Base-by-base conservation (phyloP, 2,329 filamentous ascomycete species). In the Aspergillus transmontanensis region DNA sequence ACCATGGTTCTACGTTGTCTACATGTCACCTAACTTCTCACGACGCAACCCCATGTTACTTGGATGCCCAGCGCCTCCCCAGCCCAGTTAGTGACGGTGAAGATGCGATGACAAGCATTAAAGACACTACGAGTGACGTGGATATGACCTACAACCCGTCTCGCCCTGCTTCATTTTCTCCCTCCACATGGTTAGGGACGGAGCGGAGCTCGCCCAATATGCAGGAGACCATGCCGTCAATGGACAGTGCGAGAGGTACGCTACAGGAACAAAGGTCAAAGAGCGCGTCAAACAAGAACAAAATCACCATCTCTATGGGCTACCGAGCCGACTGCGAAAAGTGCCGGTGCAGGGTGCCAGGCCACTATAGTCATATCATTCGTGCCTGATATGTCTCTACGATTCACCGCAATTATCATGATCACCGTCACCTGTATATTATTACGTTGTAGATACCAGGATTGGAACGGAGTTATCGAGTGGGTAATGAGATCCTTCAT, bases 311-410 rank as follows among this genome's bases (percentile, higher is more conserved):
- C 75, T 91, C 89, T 71, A 92, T 93, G 86, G 91, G 91, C 57
- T 93, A 90, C 79, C 83, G 90, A 66, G 85, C 88, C 14, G 90
- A 92, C 76, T 94, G 91, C 74, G 90, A 93, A 65, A 93, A 93
- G 77, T 94, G 91, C 78, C 85, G 85, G 51, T 83, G 86, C 73
- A 90, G 89, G 73, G 89, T 92, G 9, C 90, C 91, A 0, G 91
- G 91, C 1, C 91, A 94, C 74, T 93, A 92, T 73, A 93, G 90
- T 72, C 91, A 94, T 77, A 92, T 93, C 64, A 87, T 92, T 66
- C 73, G 75, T 36, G 51, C 66, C 45, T 79, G 66, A 73, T 41
- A 9, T 36, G 19, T 43, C 56, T 58, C 50, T 53, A 14, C 57
- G 4, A 45, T 48, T 14, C 36, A n/a, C 5, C 12, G 50, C 28